phyloP scores from a whole-genome alignment of 2,329 filamentous ascomycete genomes.

The Paramyrothecium sp. region DNA sequence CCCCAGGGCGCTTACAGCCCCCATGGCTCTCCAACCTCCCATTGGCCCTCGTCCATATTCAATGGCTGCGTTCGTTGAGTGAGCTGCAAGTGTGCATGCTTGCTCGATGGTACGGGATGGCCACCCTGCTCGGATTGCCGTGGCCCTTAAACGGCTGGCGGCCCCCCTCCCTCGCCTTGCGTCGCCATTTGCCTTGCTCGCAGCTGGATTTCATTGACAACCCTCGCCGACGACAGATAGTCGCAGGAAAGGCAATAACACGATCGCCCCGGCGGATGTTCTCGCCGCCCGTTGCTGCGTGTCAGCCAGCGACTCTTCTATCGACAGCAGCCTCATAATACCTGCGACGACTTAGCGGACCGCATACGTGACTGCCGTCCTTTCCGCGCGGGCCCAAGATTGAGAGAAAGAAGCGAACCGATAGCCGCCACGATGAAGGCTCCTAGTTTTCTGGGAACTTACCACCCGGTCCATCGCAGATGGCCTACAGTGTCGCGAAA shows the following conservation, averaged over 20 bases:
- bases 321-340: background rate
- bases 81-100: background rate
- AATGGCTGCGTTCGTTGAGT: background rate
- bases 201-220: background rate
- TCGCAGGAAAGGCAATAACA: background rate
- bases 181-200: background rate
- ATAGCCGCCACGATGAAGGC: conserved; percentile 18
- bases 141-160: conserved; percentile 4
- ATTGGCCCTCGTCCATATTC: conserved; percentile 19
- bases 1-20: conserved; percentile 30
- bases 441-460: conserved; percentile 20
- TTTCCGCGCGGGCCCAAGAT: background rate
- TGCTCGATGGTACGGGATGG: background rate
- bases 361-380: background rate
- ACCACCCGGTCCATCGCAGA: conserved; percentile 57
- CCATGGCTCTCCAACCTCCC: conserved; percentile 11
- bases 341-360: no score
- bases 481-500: conserved; percentile 51
- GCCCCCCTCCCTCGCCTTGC: conserved; percentile 14
- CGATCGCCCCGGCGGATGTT: background rate
- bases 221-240: background rate
- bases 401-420: background rate
- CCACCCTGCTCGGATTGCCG: conserved; percentile 3
- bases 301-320: background rate
- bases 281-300: background rate